Conservation (phyloP, 2,329 filamentous ascomycete species). For the Microdochium nivale region DNA sequence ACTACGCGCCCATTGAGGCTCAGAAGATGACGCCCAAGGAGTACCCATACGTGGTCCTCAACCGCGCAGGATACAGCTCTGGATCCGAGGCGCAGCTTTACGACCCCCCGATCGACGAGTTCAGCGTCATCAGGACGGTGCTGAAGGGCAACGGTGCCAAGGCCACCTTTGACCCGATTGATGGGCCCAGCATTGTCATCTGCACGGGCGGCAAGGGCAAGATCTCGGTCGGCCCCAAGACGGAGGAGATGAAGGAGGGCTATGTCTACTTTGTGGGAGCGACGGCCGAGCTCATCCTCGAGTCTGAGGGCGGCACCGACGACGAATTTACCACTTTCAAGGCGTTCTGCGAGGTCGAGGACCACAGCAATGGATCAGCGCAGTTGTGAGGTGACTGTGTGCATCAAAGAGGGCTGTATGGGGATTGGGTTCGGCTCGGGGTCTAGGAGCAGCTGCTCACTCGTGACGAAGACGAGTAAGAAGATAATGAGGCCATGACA, state of each 20-base stretch:
- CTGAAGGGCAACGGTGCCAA: constrained; percentile 67
- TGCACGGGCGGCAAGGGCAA: constrained; percentile 77
- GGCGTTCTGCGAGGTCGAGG: constrained; percentile 80
- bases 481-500: neutral
- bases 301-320: constrained; percentile 51
- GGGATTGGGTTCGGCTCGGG: too few species aligned
- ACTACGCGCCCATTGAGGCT: constrained; percentile 85
- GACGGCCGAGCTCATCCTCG: constrained; percentile 72
- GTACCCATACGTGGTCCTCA: constrained; percentile 79
- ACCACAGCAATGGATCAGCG: constrained; percentile 25
- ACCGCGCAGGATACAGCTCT: constrained; percentile 72
- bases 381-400: neutral
- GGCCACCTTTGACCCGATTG: constrained; percentile 78
- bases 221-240: constrained; percentile 78
- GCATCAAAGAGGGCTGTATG: too few species aligned
- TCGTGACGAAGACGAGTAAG: too few species aligned
- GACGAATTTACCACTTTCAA: constrained; percentile 83
- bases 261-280: constrained; percentile 82
- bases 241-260: constrained; percentile 63
- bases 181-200: constrained; percentile 86
- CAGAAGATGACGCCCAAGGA: constrained; percentile 86
- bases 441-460: too few species aligned
- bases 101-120: constrained; percentile 94
- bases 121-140: constrained; percentile 76
- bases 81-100: constrained; percentile 68